Evolutionary conservation across 108 stramenopile genomes (phyloP).

Genomic region (Fragilariopsis cylindrus): DNA sequence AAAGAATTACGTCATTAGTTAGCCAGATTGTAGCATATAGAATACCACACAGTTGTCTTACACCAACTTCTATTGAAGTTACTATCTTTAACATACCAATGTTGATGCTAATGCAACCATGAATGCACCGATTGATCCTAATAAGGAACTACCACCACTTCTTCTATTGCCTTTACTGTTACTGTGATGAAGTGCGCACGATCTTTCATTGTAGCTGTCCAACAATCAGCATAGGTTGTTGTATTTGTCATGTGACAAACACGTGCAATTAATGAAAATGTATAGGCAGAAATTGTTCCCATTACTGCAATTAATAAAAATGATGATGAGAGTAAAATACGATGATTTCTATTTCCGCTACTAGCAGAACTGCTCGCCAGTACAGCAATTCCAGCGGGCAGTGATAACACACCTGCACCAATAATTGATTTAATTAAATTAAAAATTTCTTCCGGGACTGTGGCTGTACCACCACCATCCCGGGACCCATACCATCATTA

Average conservation of each 20-base stretch:
- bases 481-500: slow-evolving; percentile 18
- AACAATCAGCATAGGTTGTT: slow-evolving; percentile 22
- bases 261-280: slow-evolving; percentile 83
- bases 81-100: neutral
- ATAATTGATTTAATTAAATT: slow-evolving; percentile 87
- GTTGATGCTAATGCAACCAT: slow-evolving; percentile 3
- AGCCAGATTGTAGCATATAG: too few species aligned
- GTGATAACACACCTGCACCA: slow-evolving; percentile 80
- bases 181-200: neutral
- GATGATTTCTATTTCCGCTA: slow-evolving; percentile 16
- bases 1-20: too few species aligned
- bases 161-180: neutral
- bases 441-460: slow-evolving; percentile 70
- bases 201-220: slow-evolving; percentile 4
- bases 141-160: slow-evolving; percentile 74
- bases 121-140: slow-evolving; percentile 73
- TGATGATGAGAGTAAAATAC: slow-evolving; percentile 60
- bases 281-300: slow-evolving; percentile 81
- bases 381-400: slow-evolving; percentile 70
- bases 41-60: too few species aligned
- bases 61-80: too few species aligned
- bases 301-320: slow-evolving; percentile 62
- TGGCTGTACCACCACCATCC: slow-evolving; percentile 30
- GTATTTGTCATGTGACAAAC: slow-evolving; percentile 62
- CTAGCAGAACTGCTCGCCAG: slow-evolving; percentile 18